Conservation (phyloP, 257 asterid genomes). For the Haberlea rhodopensis region DNA sequence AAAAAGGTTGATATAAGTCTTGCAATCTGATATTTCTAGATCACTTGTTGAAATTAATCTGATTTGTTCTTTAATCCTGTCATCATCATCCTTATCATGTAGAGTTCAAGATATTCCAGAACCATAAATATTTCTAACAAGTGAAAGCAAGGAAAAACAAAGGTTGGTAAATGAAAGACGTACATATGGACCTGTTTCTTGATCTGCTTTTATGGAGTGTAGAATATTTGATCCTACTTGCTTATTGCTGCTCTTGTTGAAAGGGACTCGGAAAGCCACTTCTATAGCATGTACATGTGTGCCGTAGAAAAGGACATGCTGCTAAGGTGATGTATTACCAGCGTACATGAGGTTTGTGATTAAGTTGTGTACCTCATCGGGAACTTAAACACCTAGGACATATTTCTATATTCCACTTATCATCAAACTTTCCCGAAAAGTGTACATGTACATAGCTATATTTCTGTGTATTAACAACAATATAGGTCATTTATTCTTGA, state of each 20-base stretch:
- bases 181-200: slow-evolving; percentile 16
- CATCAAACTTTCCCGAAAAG: slow-evolving; percentile 2
- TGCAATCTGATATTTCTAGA: slow-evolving; percentile 25
- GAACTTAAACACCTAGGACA: neutral
- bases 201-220: slow-evolving; percentile 17
- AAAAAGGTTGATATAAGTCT: slow-evolving; percentile 34
- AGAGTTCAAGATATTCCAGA: slow-evolving; percentile 29
- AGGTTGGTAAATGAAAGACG: slow-evolving; percentile 1
- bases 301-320: slow-evolving; percentile 15
- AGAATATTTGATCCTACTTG: too few relatives aligned
- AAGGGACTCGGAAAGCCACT: neutral
- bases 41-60: slow-evolving; percentile 15
- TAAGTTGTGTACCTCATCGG: neutral
- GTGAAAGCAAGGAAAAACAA: slow-evolving; percentile 4
- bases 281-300: neutral
- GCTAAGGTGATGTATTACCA: too few relatives aligned
- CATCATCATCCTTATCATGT: slow-evolving; percentile 12
- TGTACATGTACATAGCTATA: slow-evolving; percentile 26
- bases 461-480: slow-evolving; percentile 1
- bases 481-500: neutral
- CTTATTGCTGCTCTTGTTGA: neutral
- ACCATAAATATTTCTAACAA: slow-evolving; percentile 3
- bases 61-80: slow-evolving; percentile 27
- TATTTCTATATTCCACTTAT: neutral
- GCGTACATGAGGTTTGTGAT: neutral